Conservation (phyloP, 768 basidiomycete genomes). For the Russula foetens region DNA sequence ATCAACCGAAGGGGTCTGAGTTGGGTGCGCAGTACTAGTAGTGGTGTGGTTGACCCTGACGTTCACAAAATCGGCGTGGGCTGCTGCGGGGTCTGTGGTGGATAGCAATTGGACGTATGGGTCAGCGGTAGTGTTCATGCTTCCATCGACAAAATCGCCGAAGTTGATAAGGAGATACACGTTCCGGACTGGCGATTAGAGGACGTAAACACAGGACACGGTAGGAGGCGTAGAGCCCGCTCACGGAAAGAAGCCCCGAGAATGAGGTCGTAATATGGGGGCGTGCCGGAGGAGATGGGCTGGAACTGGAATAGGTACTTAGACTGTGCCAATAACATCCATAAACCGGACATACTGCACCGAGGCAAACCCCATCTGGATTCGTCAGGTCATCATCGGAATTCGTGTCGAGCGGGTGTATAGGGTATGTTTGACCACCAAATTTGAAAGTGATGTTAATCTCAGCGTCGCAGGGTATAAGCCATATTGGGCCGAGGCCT, state of each 20-base stretch:
- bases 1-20: too few species aligned
- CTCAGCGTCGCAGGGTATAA: conserved; percentile 28
- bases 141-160: conserved; percentile 41
- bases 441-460: conserved; percentile 31
- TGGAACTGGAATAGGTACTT: conserved; percentile 25
- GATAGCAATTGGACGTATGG: conserved; percentile 60
- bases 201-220: neutral
- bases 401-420: conserved; percentile 30
- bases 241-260: conserved; percentile 32
- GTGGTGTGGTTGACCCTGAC: conserved; percentile 36
- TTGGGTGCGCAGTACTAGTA: too few species aligned
- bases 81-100: conserved; percentile 32
- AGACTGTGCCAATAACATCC: neutral
- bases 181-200: conserved; percentile 27
- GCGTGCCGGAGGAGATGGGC: conserved; percentile 23
- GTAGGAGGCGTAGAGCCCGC: conserved; percentile 8
- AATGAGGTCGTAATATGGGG: conserved; percentile 27
- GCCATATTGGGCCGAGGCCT: conserved; percentile 25
- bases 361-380: conserved; percentile 27
- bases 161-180: conserved; percentile 32
- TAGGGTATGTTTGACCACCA: conserved; percentile 27
- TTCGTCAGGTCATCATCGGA: conserved; percentile 20
- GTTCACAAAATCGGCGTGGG: conserved; percentile 19
- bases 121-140: conserved; percentile 28
- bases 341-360: conserved; percentile 21